These are phyloP conservation scores for Calonectria hawksworthii DNA, from an alignment of 2,329 filamentous ascomycete genomes.

Conservation along the genomic window DNA sequence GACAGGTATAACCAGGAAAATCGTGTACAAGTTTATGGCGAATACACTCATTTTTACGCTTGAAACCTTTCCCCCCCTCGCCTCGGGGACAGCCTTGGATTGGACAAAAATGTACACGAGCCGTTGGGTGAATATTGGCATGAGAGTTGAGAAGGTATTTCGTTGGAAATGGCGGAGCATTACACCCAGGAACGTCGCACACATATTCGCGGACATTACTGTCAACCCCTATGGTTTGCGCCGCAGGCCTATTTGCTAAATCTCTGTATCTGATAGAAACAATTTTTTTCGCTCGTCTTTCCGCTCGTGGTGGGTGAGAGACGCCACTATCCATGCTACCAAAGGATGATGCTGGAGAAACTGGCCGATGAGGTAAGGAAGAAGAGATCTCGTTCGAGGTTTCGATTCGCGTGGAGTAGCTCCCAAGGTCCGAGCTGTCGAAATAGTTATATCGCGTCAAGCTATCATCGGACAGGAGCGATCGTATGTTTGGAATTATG, in stretches of 20 bases:
- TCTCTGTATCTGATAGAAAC: not conserved
- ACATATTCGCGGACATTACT: conserved; percentile 39
- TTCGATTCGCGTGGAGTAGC: not conserved
- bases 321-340: conserved; percentile 2
- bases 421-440: not conserved
- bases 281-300: not conserved
- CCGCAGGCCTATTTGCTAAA: not conserved
- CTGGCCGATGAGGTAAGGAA: not conserved
- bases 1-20: conserved; percentile 94
- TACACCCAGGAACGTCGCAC: conserved; percentile 75
- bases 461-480: not conserved
- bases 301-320: not conserved
- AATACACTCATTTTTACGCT: conserved; percentile 81
- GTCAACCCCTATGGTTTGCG: not conserved
- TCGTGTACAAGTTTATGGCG: conserved; percentile 89
- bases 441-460: not conserved
- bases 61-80: conserved; percentile 77
- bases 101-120: conserved; percentile 75
- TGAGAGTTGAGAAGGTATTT: conserved; percentile 84
- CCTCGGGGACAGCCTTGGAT: conserved; percentile 72
- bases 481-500: not conserved
- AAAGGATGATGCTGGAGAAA: not conserved
- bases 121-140: conserved; percentile 77
- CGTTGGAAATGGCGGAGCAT: conserved; percentile 81
- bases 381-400: not conserved